phyloP scores from a whole-genome alignment of 768 basidiomycete species.

The Rhodotorula diobovata region DNA sequence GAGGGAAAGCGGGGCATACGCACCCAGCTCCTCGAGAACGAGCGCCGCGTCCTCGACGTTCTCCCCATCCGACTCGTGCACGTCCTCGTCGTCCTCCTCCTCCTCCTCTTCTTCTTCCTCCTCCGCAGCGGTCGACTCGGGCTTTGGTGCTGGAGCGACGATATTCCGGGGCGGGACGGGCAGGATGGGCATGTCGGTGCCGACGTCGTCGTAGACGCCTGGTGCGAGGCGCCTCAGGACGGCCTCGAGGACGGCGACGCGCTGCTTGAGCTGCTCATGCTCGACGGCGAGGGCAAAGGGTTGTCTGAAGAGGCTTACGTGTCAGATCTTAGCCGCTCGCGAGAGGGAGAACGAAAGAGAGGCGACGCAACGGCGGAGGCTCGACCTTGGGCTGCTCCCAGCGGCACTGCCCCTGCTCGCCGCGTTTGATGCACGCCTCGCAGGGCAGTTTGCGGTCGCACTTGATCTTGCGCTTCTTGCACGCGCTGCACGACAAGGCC shows the following conservation, averaged over 20 bases:
- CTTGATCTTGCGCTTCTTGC: conserved; percentile 62
- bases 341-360: neutral
- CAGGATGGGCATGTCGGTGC: neutral
- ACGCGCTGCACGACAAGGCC: neutral
- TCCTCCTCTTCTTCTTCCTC: too few species aligned
- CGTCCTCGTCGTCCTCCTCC: neutral
- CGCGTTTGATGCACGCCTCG: conserved; percentile 70
- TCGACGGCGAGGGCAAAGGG: conserved; percentile 16
- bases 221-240: conserved; percentile 48
- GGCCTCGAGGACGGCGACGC: conserved; percentile 60
- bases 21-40: conserved; percentile 19
- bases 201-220: neutral
- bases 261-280: conserved; percentile 52
- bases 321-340: neutral
- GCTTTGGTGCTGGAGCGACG: too few species aligned
- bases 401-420: conserved; percentile 72
- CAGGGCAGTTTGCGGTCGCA: conserved; percentile 82
- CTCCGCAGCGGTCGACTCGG: too few species aligned
- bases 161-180: neutral
- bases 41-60: conserved; percentile 21
- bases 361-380: conserved; percentile 56
- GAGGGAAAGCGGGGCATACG: neutral
- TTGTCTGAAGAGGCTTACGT: neutral
- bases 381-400: conserved; percentile 67
- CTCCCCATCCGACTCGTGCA: conserved; percentile 8